These are phyloP conservation scores for Whalleya microplaca DNA, from an alignment of 2,329 filamentous ascomycete species.

Conservation along the genomic window DNA sequence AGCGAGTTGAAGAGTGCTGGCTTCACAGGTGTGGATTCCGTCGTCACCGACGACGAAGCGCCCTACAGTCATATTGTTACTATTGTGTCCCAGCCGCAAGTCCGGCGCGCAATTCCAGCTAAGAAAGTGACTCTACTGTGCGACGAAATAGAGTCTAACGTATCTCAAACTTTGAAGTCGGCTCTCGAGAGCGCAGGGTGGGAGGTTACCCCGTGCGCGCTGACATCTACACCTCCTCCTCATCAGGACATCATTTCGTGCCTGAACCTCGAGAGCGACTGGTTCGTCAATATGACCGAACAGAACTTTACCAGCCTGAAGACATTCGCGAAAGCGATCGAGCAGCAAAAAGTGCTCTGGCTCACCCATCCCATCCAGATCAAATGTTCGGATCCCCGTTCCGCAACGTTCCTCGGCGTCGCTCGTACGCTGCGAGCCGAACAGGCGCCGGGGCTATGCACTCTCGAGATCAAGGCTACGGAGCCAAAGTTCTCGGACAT, in stretches of 20 bases:
- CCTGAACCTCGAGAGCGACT: slow-evolving; percentile 32
- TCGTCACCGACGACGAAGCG: slow-evolving; percentile 24
- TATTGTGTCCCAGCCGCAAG: slow-evolving; percentile 18
- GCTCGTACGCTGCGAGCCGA: slow-evolving; percentile 39
- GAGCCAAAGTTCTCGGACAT: slow-evolving; percentile 17
- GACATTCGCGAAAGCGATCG: slow-evolving; percentile 11
- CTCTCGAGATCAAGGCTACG: slow-evolving; percentile 35
- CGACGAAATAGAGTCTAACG: slow-evolving; percentile 8
- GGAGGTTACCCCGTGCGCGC: slow-evolving; percentile 17
- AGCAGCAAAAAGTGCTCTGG: slow-evolving; percentile 36
- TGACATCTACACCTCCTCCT: slow-evolving; percentile 18
- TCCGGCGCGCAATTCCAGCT: not conserved
- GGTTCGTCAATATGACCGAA: slow-evolving; percentile 31
- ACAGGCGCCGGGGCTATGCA: slow-evolving; percentile 32
- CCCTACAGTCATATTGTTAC: slow-evolving; percentile 29
- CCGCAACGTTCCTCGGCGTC: slow-evolving; percentile 35
- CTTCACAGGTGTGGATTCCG: slow-evolving; percentile 31
- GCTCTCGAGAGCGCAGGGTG: slow-evolving; percentile 23
- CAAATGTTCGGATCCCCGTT: slow-evolving; percentile 32
- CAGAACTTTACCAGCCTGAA: slow-evolving; percentile 22
- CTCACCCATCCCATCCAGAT: slow-evolving; percentile 36
- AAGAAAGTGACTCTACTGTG: slow-evolving; percentile 20
- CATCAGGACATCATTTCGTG: slow-evolving; percentile 34
- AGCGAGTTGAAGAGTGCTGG: slow-evolving; percentile 31
- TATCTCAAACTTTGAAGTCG: slow-evolving; percentile 5